Evolutionary conservation across 148 eudicot species (phyloP).

Genomic region (Gaultheria prostrata): DNA sequence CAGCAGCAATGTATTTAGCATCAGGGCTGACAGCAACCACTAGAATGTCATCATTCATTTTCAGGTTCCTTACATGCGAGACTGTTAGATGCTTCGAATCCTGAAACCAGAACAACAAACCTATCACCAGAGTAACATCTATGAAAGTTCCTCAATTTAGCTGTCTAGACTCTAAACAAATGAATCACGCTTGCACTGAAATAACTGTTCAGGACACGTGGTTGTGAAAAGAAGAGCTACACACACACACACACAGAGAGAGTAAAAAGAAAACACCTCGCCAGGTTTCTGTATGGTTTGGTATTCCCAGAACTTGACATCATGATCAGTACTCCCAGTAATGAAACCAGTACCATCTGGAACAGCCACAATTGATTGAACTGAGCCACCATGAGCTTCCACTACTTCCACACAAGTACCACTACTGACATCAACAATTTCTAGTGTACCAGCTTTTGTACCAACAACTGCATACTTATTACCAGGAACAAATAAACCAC

Average conservation of each 20-base stretch:
- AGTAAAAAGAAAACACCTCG: slow-evolving; percentile 44
- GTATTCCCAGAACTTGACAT: slow-evolving; percentile 94
- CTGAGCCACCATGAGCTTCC: slow-evolving; percentile 86
- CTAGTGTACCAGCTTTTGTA: slow-evolving; percentile 79
- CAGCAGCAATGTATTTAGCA: slow-evolving; percentile 84
- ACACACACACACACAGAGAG: background rate
- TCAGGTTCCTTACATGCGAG: slow-evolving; percentile 57
- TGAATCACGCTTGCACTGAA: slow-evolving; percentile 1
- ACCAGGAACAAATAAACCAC: slow-evolving; percentile 85
- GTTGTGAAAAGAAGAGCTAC: background rate
- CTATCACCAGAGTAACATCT: background rate
- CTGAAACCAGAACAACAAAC: slow-evolving; percentile 39
- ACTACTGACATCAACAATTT: slow-evolving; percentile 83
- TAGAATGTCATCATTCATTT: slow-evolving; percentile 80
- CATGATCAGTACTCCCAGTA: slow-evolving; percentile 93
- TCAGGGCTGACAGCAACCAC: slow-evolving; percentile 84
- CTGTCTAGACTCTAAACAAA: background rate
- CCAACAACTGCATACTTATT: slow-evolving; percentile 90
- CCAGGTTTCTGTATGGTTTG: slow-evolving; percentile 44
- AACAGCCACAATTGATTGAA: slow-evolving; percentile 64
- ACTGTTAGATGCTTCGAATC: slow-evolving; percentile 55
- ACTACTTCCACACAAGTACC: slow-evolving; percentile 82
- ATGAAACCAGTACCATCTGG: slow-evolving; percentile 81
- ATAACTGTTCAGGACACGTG: background rate
- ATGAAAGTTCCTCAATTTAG: background rate